Percentiles rank a stretch among this genome's conserved stretches.
These are phyloP conservation scores for Trametes hirsuta DNA, from an alignment of 1,284 basidiomycete genomes.

Conservation along the genomic window DNA sequence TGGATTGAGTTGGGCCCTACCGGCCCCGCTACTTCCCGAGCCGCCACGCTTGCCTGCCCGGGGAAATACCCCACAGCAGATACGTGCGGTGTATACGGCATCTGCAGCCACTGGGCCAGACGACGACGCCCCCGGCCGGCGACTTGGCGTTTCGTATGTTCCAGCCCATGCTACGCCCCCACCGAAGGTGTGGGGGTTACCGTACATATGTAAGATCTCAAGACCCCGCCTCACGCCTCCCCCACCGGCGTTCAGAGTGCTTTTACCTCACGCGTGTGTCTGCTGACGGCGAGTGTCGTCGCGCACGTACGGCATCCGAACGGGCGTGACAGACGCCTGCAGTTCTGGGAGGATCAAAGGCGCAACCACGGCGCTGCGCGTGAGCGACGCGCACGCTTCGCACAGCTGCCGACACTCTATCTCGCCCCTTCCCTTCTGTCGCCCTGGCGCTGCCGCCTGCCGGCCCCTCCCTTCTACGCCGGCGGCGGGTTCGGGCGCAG, in stretches of 20 bases:
- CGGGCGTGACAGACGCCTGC: neutral
- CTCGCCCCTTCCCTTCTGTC: no score
- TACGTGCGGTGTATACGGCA: neutral
- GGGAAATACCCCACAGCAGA: neutral
- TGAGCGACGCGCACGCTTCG: neutral
- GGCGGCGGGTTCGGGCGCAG: no score
- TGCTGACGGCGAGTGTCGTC: slow-evolving; percentile 14
- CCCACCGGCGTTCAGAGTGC: neutral
- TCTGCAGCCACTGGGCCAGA: neutral
- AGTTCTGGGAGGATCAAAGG: neutral
- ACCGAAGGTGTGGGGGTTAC: no score
- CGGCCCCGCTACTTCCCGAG: slow-evolving; percentile 14
- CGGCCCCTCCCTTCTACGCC: no score
- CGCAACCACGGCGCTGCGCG: neutral
- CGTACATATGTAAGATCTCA: no score
- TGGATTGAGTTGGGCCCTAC: slow-evolving; percentile 17
- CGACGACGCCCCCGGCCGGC: neutral
- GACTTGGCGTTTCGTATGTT: neutral
- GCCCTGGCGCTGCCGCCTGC: no score
- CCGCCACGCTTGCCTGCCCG: neutral
- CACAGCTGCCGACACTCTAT: neutral
- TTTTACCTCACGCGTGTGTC: slow-evolving; percentile 14
- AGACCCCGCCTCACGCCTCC: neutral
- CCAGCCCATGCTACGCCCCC: neutral
- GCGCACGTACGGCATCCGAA: slow-evolving; percentile 21